Conservation (phyloP, 2,329 filamentous ascomycete genomes). For the Cordyceps javanica region DNA sequence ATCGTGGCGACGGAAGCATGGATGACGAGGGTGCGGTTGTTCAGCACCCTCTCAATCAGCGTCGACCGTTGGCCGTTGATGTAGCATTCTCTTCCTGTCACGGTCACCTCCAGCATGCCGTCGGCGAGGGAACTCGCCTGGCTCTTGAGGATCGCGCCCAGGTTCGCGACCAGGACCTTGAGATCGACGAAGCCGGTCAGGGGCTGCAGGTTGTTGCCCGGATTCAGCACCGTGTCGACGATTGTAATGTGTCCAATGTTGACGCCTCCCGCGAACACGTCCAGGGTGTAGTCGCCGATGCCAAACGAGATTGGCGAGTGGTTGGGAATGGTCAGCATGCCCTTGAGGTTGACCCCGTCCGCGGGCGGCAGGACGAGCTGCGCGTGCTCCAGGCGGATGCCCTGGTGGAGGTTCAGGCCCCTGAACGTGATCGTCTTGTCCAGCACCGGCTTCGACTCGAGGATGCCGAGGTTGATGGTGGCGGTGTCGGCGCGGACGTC, state of each 20-base stretch:
- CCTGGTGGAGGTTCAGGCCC: not conserved
- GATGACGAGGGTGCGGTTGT: not conserved
- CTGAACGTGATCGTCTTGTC: not conserved
- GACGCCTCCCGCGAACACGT: not conserved
- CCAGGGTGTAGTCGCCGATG: not conserved
- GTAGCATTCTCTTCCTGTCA: not conserved
- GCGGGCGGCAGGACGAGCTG: not conserved
- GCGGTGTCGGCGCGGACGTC: not conserved
- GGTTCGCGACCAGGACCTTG: not conserved
- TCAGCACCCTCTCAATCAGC: not conserved
- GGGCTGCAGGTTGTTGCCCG: not conserved
- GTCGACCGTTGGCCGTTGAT: not conserved
- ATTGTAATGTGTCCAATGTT: conserved; percentile 3
- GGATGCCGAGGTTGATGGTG: not conserved
- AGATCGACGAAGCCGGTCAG: not conserved
- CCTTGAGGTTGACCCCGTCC: not conserved
- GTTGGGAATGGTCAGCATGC: not conserved
- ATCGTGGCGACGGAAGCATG: not conserved
- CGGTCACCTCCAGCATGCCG: not conserved
- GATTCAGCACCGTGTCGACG: not conserved
- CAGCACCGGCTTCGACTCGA: not conserved
- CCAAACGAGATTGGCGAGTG: not conserved
- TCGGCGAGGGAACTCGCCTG: not conserved
- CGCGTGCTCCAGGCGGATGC: not conserved
- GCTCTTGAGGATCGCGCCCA: not conserved